Evolutionary conservation across 306 rosid species (phyloP).

Genomic region (Calophaca sinica): DNA sequence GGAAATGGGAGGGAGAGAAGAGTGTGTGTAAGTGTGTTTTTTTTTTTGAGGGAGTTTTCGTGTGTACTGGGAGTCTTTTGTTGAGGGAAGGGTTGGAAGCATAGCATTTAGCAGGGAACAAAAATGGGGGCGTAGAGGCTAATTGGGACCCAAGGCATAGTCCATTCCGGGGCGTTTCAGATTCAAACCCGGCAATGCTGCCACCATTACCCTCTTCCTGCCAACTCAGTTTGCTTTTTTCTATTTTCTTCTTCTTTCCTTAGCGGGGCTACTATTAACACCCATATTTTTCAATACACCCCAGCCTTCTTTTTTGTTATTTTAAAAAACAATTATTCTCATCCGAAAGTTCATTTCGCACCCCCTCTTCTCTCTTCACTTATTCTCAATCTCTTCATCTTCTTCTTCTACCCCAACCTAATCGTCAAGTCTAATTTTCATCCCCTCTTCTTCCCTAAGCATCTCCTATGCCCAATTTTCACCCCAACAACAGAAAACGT

Average conservation of each 20-base stretch:
- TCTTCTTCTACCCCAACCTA: too few relatives aligned
- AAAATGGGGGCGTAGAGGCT: conserved; percentile 25
- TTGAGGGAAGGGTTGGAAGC: conserved; percentile 12
- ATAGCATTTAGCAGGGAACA: conserved; percentile 33
- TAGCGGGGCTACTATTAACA: too few relatives aligned
- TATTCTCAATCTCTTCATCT: too few relatives aligned
- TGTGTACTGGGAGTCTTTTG: neutral
- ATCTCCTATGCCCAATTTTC: too few relatives aligned
- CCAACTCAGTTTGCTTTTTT: conserved; percentile 29
- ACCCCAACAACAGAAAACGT: too few relatives aligned
- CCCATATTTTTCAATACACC: too few relatives aligned
- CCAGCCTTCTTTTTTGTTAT: too few relatives aligned
- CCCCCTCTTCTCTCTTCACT: too few relatives aligned
- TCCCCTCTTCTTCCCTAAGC: too few relatives aligned
- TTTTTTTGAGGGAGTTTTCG: neutral
- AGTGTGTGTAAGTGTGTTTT: conserved; percentile 3
- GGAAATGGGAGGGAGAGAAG: neutral
- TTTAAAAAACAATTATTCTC: too few relatives aligned
- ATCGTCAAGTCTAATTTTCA: too few relatives aligned
- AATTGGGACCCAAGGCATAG: conserved; percentile 40
- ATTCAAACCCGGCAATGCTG: conserved; percentile 34
- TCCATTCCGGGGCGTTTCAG: conserved; percentile 34
- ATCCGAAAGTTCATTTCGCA: too few relatives aligned
- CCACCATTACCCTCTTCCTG: conserved; percentile 34
- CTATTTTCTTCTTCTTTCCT: neutral